Base-by-base conservation (phyloP, 768 basidiomycete genomes). In the Hericium coralloides region DNA sequence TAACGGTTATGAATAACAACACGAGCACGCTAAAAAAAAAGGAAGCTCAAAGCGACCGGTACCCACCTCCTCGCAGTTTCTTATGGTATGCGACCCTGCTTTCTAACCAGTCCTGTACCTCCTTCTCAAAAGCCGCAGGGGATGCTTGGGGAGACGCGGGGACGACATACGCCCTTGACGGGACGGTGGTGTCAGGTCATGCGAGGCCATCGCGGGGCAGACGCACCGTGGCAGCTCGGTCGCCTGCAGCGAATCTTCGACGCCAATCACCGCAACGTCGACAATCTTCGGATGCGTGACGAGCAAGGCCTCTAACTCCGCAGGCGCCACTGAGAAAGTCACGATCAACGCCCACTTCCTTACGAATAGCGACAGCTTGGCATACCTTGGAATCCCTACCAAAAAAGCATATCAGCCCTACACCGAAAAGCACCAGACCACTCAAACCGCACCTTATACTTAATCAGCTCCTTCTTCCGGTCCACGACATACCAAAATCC, bases 261-360 rank as follows among this genome's bases (percentile, higher is more conserved):
- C 71, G 2, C 91, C 90, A 56, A 94, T 85, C n/a, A 95, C 92
- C 9, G 84, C 92, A 1, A 77, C 79, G 63, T 97, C 93, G 2
- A 82, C 84, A 15, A 95, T 75, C 0, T 85, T 80, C 1, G 86
- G 83, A 63, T 93, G 87, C 4, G 80, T 80, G 15, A 93, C 70
- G 0, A 94, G 77, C 0, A 91, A 72, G 31, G 81, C 79, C 64
- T 95, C 92, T 3, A 95, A 77, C 63, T 93, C 92, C 2, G 92
- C 91, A 0, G 92, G 92, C 8, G 92, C 83, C 17, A 94, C 92
- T 89, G 63, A 53, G 37, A 17, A 10, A 8, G 38, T 20, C 56
- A 45, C 17, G 17, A 23, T 58, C 14, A 26, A 53, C 38, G 20
- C 7, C 4, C 7, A 36, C 31, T 9, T 49, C 7, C 31, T 22